Evolutionary conservation across 768 basidiomycete genomes (phyloP).

Genomic region (Serendipita sp.): DNA sequence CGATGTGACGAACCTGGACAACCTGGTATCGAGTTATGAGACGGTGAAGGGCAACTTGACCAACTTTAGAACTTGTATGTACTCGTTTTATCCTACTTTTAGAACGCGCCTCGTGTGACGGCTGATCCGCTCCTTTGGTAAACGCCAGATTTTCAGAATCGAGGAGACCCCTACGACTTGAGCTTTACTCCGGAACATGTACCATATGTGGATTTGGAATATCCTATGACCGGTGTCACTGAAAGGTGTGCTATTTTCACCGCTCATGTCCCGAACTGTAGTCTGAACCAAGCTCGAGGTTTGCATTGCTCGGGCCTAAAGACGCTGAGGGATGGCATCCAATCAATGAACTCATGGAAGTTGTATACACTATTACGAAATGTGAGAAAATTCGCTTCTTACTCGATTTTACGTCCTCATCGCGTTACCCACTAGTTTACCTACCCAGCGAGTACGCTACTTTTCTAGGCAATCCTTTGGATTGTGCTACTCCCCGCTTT

Average conservation of each 20-base stretch:
- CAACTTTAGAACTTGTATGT: neutral
- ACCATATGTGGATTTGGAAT: slow-evolving; percentile 60
- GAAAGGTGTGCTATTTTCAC: slow-evolving; percentile 36
- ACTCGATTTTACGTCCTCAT: too few species aligned
- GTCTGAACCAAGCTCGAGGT: slow-evolving; percentile 26
- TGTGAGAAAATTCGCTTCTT: slow-evolving; percentile 21
- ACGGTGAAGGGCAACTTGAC: neutral
- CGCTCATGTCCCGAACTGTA: neutral
- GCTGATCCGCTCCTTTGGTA: slow-evolving; percentile 9
- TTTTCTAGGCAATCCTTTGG: neutral
- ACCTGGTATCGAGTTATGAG: neutral
- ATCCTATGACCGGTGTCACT: slow-evolving; percentile 50
- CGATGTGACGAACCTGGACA: neutral
- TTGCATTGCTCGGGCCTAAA: slow-evolving; percentile 59
- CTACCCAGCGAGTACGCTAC: neutral
- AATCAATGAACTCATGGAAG: slow-evolving; percentile 58
- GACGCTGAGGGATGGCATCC: slow-evolving; percentile 82
- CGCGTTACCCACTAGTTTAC: neutral
- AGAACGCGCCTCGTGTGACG: neutral
- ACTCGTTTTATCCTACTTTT: neutral
- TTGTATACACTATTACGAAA: slow-evolving; percentile 56
- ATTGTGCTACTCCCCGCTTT: neutral
- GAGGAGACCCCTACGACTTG: slow-evolving; percentile 40
- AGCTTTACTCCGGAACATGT: slow-evolving; percentile 43
- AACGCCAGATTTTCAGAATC: slow-evolving; percentile 50